Evolutionary conservation across 805 yeast species (phyloP), one percentile per base, ranked within the genome.

Genomic region (Saturnispora dispora): DNA sequence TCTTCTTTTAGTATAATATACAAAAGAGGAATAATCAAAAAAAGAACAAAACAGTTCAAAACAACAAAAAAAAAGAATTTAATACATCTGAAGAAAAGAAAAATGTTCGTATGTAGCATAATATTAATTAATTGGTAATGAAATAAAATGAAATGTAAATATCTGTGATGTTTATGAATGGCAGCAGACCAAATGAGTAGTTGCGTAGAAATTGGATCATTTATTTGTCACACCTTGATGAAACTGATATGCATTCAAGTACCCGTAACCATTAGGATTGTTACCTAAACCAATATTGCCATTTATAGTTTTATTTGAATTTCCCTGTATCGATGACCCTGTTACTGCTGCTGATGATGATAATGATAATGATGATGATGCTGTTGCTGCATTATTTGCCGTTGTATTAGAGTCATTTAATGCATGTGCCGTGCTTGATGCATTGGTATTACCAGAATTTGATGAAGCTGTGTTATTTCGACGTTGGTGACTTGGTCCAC

Each of bases 401-500:
- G 42, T 20, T n/a, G 28, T 35, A 45, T 30, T 35, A 23, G 49
- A 36, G 17, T 30, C 33, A 30, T 30, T 30, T 10, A 30, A 13
- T 30, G 33, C 33, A 30, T 30, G 33, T 30, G 37, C 10, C 18
- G 46, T 18, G 27, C 9, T 44, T 15, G 46, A 20, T 20, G 46
- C 25, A 30, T 42, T 39, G 45, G 20, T 45, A 37, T 30, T 40
- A 28, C 43, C 37, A 20, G 36, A 8, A 25, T 47, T 27, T 35
- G 43, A 23, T 35, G 43, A 23, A 22, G 40, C 8, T 32, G 55
- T 58, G 5, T 54, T 46, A 23, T 59, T 59, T 53, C 68, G 56
- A 55, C 69, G 58, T 42, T 59, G 61, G 52, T 63, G 68, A 32
- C 64, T 63, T 15, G 68, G 68, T 4, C 96, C 95, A 59, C 99